phyloP scores from a whole-genome alignment of 139 green algal species.

The Volvox reticuliferus region DNA sequence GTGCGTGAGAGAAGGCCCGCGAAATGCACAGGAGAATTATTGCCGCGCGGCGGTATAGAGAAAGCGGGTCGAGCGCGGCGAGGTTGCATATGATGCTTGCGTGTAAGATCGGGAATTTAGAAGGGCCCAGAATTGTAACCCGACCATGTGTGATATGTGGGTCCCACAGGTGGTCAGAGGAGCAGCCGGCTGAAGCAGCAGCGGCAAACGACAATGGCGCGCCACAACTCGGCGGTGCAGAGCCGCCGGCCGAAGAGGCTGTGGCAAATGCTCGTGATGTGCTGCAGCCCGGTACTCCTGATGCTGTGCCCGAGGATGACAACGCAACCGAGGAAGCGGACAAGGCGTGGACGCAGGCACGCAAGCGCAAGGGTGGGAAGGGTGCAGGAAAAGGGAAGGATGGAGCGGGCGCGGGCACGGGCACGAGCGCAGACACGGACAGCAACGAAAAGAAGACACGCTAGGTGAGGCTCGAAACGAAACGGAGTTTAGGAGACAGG shows the following conservation, averaged over 20 bases:
- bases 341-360: not conserved
- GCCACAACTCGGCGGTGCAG: too few relatives aligned
- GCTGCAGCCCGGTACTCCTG: too few relatives aligned
- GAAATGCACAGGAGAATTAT: too few relatives aligned
- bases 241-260: too few relatives aligned
- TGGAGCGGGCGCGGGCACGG: not conserved
- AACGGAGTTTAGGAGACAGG: too few relatives aligned
- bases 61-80: not conserved
- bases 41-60: not conserved
- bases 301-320: too few relatives aligned
- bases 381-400: not conserved
- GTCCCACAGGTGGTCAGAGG: conserved; percentile 17
- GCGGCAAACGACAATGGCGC: not conserved
- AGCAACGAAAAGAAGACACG: conserved; percentile 14
- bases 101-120: not conserved
- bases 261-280: too few relatives aligned
- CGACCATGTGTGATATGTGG: not conserved
- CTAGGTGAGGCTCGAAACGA: not conserved
- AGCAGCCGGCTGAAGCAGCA: not conserved
- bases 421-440: not conserved
- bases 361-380: conserved; percentile 35
- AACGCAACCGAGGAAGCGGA: not conserved
- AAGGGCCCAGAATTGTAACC: not conserved
- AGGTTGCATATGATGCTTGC: not conserved
- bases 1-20: too few relatives aligned